Evolutionary conservation across 1,139 yeast genomes (phyloP).

Genomic region (Sporopachydermia cereana): DNA sequence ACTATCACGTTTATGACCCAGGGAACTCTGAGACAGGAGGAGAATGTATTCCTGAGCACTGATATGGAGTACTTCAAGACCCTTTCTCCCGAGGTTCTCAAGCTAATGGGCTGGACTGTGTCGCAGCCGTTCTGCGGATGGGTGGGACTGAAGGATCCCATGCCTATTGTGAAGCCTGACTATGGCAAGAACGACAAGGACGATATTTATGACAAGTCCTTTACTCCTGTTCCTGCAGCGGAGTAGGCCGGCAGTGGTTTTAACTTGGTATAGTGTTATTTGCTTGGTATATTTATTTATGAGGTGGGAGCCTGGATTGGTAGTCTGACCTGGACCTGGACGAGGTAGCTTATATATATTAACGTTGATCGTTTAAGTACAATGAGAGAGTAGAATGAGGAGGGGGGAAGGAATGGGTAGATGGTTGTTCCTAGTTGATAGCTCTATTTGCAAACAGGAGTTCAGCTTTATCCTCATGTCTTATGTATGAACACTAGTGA

Average conservation of each 20-base stretch:
- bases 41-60: constrained; percentile 17
- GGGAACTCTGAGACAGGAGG: constrained; percentile 22
- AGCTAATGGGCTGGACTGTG: constrained; percentile 13
- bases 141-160: constrained; percentile 15
- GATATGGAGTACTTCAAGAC: constrained; percentile 16
- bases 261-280: not conserved
- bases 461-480: too few species aligned
- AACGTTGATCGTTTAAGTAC: too few species aligned
- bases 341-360: too few species aligned
- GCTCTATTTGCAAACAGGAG: too few species aligned
- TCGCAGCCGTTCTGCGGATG: constrained; percentile 18
- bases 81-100: constrained; percentile 12
- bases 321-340: too few species aligned
- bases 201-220: constrained; percentile 9
- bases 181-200: constrained; percentile 7
- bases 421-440: too few species aligned
- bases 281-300: too few species aligned
- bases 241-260: not conserved
- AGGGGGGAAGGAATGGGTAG: too few species aligned
- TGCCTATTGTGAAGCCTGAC: constrained; percentile 12
- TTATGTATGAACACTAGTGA: too few species aligned
- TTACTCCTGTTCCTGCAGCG: not conserved
- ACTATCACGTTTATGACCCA: constrained; percentile 20
- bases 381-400: too few species aligned
- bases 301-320: too few species aligned